phyloP scores from a whole-genome alignment of 208 protist species.

The Wallacemonas sp. region DNA sequence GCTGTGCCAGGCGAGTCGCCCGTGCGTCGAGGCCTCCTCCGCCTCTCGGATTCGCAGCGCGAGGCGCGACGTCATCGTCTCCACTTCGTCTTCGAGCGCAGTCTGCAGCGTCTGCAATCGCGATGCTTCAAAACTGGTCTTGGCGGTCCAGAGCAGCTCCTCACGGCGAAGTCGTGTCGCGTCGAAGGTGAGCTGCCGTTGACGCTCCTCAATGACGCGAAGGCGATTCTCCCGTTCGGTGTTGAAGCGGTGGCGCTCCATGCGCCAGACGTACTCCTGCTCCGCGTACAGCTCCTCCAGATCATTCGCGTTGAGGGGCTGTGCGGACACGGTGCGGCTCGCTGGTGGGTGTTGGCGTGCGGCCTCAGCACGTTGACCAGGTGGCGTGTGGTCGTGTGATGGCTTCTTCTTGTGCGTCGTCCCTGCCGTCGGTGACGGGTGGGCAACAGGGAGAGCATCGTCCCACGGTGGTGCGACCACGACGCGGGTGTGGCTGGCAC shows the following conservation, averaged over 20 bases:
- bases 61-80: background rate
- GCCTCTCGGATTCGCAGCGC: background rate
- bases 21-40: background rate
- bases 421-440: no score
- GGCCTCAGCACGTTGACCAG: no score
- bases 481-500: background rate
- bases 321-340: background rate
- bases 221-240: conserved; percentile 48
- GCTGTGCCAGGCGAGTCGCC: no score
- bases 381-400: background rate
- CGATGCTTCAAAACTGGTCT: conserved; percentile 31
- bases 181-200: conserved; percentile 38
- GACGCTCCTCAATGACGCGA: conserved; percentile 25
- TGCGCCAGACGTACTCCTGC: conserved; percentile 58
- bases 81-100: conserved; percentile 6
- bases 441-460: no score
- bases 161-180: conserved; percentile 27
- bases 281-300: conserved; percentile 39
- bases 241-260: conserved; percentile 68
- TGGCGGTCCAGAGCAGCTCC: conserved; percentile 21
- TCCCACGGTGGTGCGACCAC: background rate
- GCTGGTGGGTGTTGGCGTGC: background rate
- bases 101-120: conserved; percentile 32
- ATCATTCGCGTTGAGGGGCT: conserved; percentile 27
- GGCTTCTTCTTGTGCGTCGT: background rate